phyloP scores from a whole-genome alignment of 2,329 filamentous ascomycete species.

The Cercospora zeina region DNA sequence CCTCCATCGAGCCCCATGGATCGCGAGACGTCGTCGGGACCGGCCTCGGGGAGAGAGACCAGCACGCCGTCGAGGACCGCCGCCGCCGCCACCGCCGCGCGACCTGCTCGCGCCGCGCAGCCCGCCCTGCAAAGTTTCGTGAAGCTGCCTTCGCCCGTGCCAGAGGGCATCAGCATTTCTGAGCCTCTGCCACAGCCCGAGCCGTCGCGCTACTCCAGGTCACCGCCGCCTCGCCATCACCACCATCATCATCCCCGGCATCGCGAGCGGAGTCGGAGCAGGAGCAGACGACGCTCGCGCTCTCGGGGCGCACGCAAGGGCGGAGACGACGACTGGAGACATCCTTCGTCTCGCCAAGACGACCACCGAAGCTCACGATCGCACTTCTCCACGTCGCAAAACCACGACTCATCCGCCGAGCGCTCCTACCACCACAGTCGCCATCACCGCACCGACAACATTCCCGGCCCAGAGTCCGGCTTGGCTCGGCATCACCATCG shows the following conservation, averaged over 20 bases:
- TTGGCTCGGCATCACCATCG: conserved; percentile 32
- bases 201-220: conserved; percentile 19
- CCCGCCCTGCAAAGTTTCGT: conserved; percentile 11
- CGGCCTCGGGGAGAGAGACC: conserved; percentile 8
- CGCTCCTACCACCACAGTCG: conserved; percentile 21
- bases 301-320: conserved; percentile 16
- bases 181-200: conserved; percentile 17
- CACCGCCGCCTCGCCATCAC: conserved; percentile 18
- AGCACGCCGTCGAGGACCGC: conserved; percentile 5
- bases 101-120: conserved; percentile 2
- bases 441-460: conserved; percentile 24
- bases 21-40: background rate
- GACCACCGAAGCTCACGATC: conserved; percentile 15
- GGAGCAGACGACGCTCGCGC: conserved; percentile 18
- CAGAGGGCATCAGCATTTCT: conserved; percentile 15
- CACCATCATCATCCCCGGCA: conserved; percentile 20
- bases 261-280: conserved; percentile 21
- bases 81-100: background rate
- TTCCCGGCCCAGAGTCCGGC: conserved; percentile 29
- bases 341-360: conserved; percentile 23
- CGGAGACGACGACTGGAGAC: conserved; percentile 15
- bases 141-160: conserved; percentile 16
- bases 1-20: conserved; percentile 17
- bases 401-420: conserved; percentile 30
- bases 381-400: conserved; percentile 29